A percentile compares a stretch with the other conserved stretches of the same genome.
phyloP scores from a whole-genome alignment of 345 rosid genomes.

The Gossypioides kirkii region DNA sequence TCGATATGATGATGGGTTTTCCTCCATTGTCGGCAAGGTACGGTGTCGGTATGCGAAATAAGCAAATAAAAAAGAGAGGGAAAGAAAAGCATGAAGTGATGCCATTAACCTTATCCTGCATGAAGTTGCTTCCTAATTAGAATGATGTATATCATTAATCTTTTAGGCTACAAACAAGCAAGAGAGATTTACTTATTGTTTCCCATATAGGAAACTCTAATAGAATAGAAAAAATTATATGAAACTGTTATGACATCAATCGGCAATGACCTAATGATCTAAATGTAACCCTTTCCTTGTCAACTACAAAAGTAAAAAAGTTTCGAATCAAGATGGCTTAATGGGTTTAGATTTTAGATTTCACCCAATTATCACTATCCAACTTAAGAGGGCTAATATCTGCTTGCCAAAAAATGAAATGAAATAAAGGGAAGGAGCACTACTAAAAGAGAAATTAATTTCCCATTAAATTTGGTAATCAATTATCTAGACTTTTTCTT shows the following conservation, averaged over 20 bases:
- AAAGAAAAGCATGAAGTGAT: neutral
- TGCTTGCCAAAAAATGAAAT: neutral
- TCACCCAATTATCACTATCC: no score
- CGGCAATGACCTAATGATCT: neutral
- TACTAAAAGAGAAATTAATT: neutral
- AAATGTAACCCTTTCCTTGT: neutral
- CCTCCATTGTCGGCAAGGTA: neutral
- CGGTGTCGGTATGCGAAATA: neutral
- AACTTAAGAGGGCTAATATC: no score
- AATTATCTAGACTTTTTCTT: neutral
- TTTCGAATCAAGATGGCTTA: neutral
- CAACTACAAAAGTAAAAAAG: neutral
- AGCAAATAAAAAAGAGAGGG: neutral
- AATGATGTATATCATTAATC: neutral
- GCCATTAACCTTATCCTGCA: neutral
- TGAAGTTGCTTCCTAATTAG: neutral
- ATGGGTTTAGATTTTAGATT: no score
- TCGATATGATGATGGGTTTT: slow-evolving; percentile 4
- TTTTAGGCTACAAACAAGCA: slow-evolving; percentile 5
- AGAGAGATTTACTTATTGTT: neutral
- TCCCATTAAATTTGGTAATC: neutral
- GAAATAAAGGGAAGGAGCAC: neutral
- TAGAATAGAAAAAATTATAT: no score
- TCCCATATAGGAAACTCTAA: neutral
- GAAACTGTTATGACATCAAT: neutral